These are phyloP conservation scores for Cupressus sempervirens DNA, from an alignment of 75 land plant species.

Conservation along the genomic window DNA sequence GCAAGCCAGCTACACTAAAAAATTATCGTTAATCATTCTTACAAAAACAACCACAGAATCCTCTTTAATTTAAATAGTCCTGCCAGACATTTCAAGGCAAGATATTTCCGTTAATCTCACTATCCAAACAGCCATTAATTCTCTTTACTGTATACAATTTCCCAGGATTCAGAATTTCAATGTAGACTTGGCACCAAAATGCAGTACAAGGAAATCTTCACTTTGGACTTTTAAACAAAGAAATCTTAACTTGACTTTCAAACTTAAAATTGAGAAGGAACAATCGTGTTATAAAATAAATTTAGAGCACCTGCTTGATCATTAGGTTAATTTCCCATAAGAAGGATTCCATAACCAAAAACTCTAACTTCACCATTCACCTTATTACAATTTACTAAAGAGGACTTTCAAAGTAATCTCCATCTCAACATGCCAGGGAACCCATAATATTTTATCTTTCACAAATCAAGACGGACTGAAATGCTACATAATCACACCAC, in stretches of 20 bases:
- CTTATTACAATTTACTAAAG: no score
- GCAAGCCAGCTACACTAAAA: constrained; percentile 69
- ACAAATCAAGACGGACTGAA: background rate
- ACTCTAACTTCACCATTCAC: no score
- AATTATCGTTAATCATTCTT: background rate
- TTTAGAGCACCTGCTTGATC: background rate
- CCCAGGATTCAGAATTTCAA: background rate
- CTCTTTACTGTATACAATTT: background rate
- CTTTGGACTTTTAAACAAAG: background rate
- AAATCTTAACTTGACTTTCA: background rate
- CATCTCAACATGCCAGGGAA: background rate
- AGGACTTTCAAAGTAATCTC: background rate
- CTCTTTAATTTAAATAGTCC: background rate
- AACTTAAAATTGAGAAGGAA: background rate
- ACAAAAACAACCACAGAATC: background rate
- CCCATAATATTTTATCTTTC: background rate
- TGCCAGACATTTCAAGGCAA: background rate
- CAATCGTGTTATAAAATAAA: background rate
- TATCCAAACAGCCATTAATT: background rate
- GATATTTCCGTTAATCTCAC: background rate
- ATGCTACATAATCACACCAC: background rate
- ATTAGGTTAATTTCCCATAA: background rate
- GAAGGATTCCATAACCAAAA: background rate
- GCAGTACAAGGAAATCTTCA: background rate
- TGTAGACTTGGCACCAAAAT: background rate